Conservation (phyloP, 2,329 filamentous ascomycete species). For the Venturia effusa region DNA sequence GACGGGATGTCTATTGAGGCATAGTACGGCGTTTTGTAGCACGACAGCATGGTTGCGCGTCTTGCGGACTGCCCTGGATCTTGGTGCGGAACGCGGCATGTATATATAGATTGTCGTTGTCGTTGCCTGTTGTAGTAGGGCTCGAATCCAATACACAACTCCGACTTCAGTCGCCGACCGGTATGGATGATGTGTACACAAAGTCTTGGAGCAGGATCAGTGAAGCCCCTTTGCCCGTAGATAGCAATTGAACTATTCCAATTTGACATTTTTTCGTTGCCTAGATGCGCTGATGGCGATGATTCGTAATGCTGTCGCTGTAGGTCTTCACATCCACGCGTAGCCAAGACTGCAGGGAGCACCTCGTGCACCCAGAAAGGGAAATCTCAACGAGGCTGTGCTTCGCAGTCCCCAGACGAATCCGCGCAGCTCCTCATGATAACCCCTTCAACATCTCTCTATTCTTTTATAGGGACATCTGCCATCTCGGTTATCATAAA, state of each 20-base stretch:
- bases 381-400: neutral
- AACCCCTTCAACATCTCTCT: neutral
- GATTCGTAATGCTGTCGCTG: neutral
- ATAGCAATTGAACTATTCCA: too few species aligned
- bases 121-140: neutral
- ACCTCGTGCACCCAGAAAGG: neutral
- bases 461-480: neutral
- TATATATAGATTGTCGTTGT: neutral
- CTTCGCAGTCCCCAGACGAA: neutral
- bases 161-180: neutral
- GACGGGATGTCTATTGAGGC: neutral
- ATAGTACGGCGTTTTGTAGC: neutral
- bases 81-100: neutral
- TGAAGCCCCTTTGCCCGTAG: neutral
- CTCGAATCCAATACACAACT: neutral
- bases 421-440: neutral
- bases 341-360: neutral
- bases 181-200: neutral
- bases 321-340: neutral
- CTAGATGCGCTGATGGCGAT: too few species aligned
- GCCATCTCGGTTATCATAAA: neutral
- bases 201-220: neutral
- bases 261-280: too few species aligned
- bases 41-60: neutral
- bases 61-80: neutral